Percentiles rank a stretch among this genome's conserved stretches.
Evolutionary conservation across 306 rosid genomes (phyloP).

Genomic region (Clitoria ternatea): DNA sequence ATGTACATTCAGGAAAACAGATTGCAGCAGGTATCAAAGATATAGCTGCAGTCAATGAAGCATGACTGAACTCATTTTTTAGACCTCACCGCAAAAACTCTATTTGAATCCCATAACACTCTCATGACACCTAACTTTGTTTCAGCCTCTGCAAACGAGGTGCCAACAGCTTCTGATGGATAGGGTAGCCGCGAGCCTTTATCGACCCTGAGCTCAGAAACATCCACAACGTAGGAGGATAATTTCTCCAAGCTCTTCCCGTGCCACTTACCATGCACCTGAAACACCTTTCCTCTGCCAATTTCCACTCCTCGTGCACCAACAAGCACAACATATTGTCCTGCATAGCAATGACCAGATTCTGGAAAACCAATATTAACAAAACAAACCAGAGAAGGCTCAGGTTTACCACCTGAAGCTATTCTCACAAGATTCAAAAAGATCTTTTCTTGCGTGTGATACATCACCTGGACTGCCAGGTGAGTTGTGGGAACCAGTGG

Average conservation of each 20-base stretch:
- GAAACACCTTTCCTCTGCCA: conserved; percentile 69
- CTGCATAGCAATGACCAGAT: conserved; percentile 46
- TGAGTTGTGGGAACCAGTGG: conserved; percentile 38
- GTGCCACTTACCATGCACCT: conserved; percentile 58
- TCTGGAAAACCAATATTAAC: conserved; percentile 35
- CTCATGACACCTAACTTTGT: conserved; percentile 63
- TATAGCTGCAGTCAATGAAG: conserved; percentile 15
- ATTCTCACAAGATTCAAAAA: conserved; percentile 21
- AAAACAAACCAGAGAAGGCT: conserved; percentile 33
- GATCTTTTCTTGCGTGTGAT: conserved; percentile 40
- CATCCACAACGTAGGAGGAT: conserved; percentile 55
- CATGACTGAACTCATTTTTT: conserved; percentile 29
- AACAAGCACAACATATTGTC: conserved; percentile 52
- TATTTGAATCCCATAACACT: conserved; percentile 73
- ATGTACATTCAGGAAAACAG: neutral
- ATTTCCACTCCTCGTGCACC: conserved; percentile 58
- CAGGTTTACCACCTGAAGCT: conserved; percentile 20
- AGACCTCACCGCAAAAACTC: conserved; percentile 37
- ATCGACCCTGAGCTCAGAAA: conserved; percentile 59
- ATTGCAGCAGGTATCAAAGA: conserved; percentile 13
- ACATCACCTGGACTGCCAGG: conserved; percentile 53
- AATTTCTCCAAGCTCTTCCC: conserved; percentile 63
- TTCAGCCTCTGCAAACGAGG: conserved; percentile 70
- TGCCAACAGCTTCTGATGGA: conserved; percentile 59
- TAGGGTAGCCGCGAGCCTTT: conserved; percentile 51